Percentiles rank a stretch among this genome's conserved stretches.
Evolutionary conservation across 257 asterid species (phyloP).

Genomic region (Solanum chiquidenum): DNA sequence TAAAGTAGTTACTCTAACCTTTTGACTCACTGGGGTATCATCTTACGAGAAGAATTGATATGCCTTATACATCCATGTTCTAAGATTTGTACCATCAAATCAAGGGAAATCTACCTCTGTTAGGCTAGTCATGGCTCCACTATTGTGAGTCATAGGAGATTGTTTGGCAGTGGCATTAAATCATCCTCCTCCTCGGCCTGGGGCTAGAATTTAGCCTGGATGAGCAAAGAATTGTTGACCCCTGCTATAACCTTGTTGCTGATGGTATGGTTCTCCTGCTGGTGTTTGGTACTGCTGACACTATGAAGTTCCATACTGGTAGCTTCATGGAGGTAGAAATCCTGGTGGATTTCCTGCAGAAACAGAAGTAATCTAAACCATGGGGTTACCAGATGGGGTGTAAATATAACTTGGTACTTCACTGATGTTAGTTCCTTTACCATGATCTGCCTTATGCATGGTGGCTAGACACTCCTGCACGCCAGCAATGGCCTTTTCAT

Average conservation of each 20-base stretch:
- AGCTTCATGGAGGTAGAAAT: no score
- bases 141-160: neutral
- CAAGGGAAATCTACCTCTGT: neutral
- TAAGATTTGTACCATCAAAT: neutral
- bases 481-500: neutral
- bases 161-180: neutral
- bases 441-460: no score
- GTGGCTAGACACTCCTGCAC: no score
- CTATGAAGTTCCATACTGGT: no score
- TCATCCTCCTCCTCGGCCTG: neutral
- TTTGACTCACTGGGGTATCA: neutral
- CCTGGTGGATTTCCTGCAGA: no score
- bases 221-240: neutral
- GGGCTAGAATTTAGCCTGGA: neutral
- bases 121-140: neutral
- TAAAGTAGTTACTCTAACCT: neutral
- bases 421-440: no score
- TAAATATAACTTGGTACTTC: no score
- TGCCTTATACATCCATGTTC: neutral
- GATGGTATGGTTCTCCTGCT: no score
- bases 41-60: neutral
- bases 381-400: no score
- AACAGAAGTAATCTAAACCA: no score
- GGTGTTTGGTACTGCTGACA: no score
- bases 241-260: neutral